Base-by-base conservation (phyloP, 2,329 filamentous ascomycete species). In the Aquanectria penicillioides region DNA sequence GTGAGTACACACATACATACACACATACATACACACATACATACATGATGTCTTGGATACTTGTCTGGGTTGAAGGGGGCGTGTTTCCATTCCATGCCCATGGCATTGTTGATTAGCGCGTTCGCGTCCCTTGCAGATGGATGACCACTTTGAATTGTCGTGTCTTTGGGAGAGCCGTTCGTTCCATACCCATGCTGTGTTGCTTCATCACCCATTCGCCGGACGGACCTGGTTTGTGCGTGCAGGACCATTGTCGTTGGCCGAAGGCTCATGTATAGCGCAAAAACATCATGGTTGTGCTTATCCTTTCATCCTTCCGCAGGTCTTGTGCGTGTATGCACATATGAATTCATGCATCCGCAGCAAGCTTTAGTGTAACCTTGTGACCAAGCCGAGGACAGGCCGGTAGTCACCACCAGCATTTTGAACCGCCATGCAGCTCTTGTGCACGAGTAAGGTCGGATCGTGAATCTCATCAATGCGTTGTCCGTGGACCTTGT, bases 311-410 rank as follows among this genome's bases (percentile, higher is more conserved):
- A 23, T 38, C 52, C 57, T 58, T 49, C 20, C 34, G 10, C 50
- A 31, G 25, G 12, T 52, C 54, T 53, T 61, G 63, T 64, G 64
- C 67, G 51, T 66, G 49, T 58, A 63, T 64, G 65, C 64, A 68
- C 64, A 57, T 49, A 51, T 62, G 55, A 58, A 11, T 51, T 28
- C 47, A 36, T 38, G 41, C 26, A 41, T 52, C 43, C 37, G 56
- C n/a, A n/a, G 26, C 22, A 28, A 41, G 33, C 15, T 25, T 33
- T 15, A 7, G 13, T 25, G 46, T 15, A 49, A 18, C 31, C 40
- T 11, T 48, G 51, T 55, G 43, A 48, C 34, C n/a, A n/a, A 29
- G 31, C 43, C 18, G 20, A 44, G 49, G 31, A 33, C 33, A 26
- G 12, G 15, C 28, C 26, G 28, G 52, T 41, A 29, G 49, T 29